These are phyloP conservation scores for Termitomyces sp. DNA, from an alignment of 768 basidiomycete species.

Conservation along the genomic window DNA sequence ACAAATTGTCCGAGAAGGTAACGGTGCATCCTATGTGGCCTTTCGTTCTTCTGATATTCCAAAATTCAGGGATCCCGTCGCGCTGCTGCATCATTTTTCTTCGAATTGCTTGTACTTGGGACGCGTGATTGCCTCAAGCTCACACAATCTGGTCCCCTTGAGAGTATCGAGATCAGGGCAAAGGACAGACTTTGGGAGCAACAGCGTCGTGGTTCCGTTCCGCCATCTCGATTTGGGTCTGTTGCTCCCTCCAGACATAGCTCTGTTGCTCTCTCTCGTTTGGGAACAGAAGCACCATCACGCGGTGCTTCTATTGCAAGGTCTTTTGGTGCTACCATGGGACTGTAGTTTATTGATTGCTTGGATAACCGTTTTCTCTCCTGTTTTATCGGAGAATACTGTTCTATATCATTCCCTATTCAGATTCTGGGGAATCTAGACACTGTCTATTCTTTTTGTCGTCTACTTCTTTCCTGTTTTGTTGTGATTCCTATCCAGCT, in stretches of 20 bases:
- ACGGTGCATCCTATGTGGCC: background rate
- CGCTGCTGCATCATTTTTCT: slow-evolving; percentile 95
- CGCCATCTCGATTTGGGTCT: slow-evolving; percentile 22
- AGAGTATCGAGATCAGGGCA: slow-evolving; percentile 77
- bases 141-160: slow-evolving; percentile 68
- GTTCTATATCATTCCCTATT: background rate
- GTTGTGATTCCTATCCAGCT: slow-evolving; percentile 1
- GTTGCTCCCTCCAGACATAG: slow-evolving; percentile 17
- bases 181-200: slow-evolving; percentile 87
- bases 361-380: background rate
- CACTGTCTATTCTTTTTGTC: slow-evolving; percentile 1
- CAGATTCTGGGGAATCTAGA: slow-evolving; percentile 1
- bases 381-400: slow-evolving; percentile 13
- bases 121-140: slow-evolving; percentile 89
- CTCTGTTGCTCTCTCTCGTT: slow-evolving; percentile 17
- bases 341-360: slow-evolving; percentile 18
- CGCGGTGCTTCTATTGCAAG: slow-evolving; percentile 33
- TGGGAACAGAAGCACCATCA: slow-evolving; percentile 19
- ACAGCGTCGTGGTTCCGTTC: slow-evolving; percentile 31
- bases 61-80: slow-evolving; percentile 71
- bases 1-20: slow-evolving; percentile 74
- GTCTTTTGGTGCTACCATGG: slow-evolving; percentile 42
- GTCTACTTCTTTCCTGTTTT: slow-evolving; percentile 3
- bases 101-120: slow-evolving; percentile 90
- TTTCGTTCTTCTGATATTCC: slow-evolving; percentile 3